Evolutionary conservation across 257 asterid genomes (phyloP), one percentile per base, ranked within the genome.

Genomic region (Fraxinus americana): DNA sequence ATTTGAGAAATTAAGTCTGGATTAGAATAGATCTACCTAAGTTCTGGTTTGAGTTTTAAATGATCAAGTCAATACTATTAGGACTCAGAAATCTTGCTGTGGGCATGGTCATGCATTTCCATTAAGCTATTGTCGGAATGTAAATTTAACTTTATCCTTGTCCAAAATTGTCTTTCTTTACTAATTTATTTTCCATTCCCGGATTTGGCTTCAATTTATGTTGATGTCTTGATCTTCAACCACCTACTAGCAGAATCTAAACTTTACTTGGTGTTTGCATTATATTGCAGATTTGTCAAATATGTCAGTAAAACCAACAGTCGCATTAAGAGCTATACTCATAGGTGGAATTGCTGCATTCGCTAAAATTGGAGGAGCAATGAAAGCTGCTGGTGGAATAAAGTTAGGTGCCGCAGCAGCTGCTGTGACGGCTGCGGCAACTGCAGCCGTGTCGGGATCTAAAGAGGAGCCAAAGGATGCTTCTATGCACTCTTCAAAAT

Each of bases 291-390:
- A 84, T 70, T 78, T 61, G 68, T 27, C 8, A 52, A 82, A 10
- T 52, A 95, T 91, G 97, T 30, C 94, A 69, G 70, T 93, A 70
- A 91, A 93, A 75, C 93, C 93, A 78, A 88, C 94, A 39, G 88
- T 93, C 77, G 97, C 85, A 66, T 74, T 93, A 27, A 88, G 99
- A 82, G 99, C 97, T n/a, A 74, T 91, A 67, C 83, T 95, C 2
- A 96, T 92, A 1, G 97, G 99, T 79, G 98, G 97, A 76, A 72
- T 95, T 17, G 98, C 99, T 65, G 96, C 89, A 57, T 93, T 91
- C 74, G 92, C 96, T 23, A 95, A 95, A 86, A 73, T 93, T 17
- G 93, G 89, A 25, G 89, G 90, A n/a, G 94, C 77, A 10, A 81
- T 91, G 85, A 95, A 95, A 87, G 98, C 96, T 57, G 98, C 93